Evolutionary conservation across 2,329 filamentous ascomycete species (phyloP).

Genomic region (Leptographium procerum): DNA sequence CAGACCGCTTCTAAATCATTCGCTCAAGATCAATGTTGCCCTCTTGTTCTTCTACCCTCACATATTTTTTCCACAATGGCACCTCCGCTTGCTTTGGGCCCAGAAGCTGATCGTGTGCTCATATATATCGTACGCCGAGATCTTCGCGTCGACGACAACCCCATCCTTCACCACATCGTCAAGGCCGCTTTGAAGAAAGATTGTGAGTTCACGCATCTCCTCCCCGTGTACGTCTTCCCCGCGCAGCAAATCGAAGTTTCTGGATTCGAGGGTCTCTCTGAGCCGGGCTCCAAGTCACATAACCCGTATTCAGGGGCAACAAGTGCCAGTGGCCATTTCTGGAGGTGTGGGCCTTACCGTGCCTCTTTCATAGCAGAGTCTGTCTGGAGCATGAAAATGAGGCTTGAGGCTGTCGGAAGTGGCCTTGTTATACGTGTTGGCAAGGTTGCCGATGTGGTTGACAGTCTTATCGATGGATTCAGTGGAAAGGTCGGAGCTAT

Average conservation of each 20-base stretch:
- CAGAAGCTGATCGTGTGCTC: neutral
- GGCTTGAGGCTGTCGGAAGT: neutral
- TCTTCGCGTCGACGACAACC: neutral
- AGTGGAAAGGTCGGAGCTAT: neutral
- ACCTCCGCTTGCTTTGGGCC: neutral
- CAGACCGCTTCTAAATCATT: too few relatives aligned
- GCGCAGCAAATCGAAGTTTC: neutral
- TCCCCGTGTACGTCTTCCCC: neutral
- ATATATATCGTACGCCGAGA: conserved; percentile 1
- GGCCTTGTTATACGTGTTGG: neutral
- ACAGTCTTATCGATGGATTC: neutral
- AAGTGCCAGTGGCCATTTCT: neutral
- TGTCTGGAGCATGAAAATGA: neutral
- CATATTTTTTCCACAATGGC: too few relatives aligned
- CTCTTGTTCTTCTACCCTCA: too few relatives aligned
- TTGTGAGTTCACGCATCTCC: neutral
- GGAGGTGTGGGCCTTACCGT: neutral
- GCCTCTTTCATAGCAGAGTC: neutral
- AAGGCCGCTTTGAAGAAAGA: neutral
- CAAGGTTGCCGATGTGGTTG: neutral
- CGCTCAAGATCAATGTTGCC: too few relatives aligned
- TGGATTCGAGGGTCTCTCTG: neutral
- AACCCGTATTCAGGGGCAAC: neutral
- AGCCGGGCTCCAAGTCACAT: too few relatives aligned
- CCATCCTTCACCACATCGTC: neutral